phyloP scores from a whole-genome alignment of 2,329 filamentous ascomycete species.

The Arthroderma sp. region DNA sequence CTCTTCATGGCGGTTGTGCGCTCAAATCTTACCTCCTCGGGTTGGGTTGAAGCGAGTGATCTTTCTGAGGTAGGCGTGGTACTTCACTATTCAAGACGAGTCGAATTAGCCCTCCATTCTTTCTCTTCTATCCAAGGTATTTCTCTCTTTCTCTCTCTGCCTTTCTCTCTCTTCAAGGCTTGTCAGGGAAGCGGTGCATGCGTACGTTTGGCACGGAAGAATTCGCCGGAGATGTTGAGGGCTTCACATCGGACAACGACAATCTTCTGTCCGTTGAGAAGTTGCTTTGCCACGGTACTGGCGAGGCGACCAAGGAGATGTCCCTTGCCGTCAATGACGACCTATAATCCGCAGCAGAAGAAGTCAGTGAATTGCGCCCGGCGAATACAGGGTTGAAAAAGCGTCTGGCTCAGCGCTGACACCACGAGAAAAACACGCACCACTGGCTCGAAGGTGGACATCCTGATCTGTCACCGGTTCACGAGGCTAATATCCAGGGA shows the following conservation, averaged over 20 bases:
- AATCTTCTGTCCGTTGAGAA: constrained; percentile 98
- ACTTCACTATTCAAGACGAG: constrained; percentile 69
- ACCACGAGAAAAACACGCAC: constrained; percentile 36
- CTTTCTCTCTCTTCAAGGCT: neutral
- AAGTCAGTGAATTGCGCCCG: constrained; percentile 25
- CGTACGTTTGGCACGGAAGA: constrained; percentile 99
- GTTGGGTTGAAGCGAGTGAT: constrained; percentile 99
- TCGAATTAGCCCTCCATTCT: neutral
- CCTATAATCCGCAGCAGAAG: constrained; percentile 43
- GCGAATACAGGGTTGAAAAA: neutral
- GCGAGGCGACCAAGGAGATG: constrained; percentile 98
- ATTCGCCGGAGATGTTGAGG: constrained; percentile 99
- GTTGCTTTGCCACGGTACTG: constrained; percentile 96
- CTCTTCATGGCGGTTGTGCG: neutral
- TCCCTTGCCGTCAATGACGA: constrained; percentile 99
- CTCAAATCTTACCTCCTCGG: constrained; percentile 66
- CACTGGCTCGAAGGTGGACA: constrained; percentile 56
- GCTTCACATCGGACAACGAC: constrained; percentile 97
- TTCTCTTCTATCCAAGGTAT: neutral
- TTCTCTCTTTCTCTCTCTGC: neutral
- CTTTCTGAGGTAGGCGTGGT: constrained; percentile 99
- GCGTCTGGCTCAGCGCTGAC: constrained; percentile 4
- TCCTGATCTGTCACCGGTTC: constrained; percentile 40
- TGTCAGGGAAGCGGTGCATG: constrained; percentile 20
- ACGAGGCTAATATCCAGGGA: constrained; percentile 32